A percentile compares a stretch with the other conserved stretches of the same genome.
Evolutionary conservation across 2,329 filamentous ascomycete species (phyloP).

Genomic region (Nothophoma quercina): DNA sequence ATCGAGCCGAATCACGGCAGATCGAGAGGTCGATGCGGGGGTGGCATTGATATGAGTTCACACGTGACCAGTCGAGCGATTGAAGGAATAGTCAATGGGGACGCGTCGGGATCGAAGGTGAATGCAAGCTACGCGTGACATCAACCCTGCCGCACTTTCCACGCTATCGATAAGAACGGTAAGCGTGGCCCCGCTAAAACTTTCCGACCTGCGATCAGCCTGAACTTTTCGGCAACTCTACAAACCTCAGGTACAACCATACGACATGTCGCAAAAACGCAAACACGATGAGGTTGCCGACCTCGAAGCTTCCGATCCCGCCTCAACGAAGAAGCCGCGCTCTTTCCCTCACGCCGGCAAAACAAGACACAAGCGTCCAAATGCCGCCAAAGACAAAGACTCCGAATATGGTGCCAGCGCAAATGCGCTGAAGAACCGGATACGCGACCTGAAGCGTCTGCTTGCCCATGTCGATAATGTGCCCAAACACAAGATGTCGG

Average conservation of each 20-base stretch:
- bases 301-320: slow-evolving; percentile 16
- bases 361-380: slow-evolving; percentile 27
- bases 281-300: slow-evolving; percentile 38
- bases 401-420: slow-evolving; percentile 48
- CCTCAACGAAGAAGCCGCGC: slow-evolving; percentile 36
- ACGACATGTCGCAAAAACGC: slow-evolving; percentile 47
- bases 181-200: slow-evolving; percentile 44
- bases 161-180: slow-evolving; percentile 4
- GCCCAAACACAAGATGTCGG: slow-evolving; percentile 61
- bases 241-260: slow-evolving; percentile 1
- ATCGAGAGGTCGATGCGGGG: background rate
- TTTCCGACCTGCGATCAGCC: slow-evolving; percentile 20
- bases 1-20: background rate
- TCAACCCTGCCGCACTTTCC: slow-evolving; percentile 11
- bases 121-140: slow-evolving; percentile 31
- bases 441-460: slow-evolving; percentile 72
- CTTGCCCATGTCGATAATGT: slow-evolving; percentile 65
- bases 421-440: slow-evolving; percentile 74
- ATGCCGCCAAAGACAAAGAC: slow-evolving; percentile 31
- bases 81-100: background rate
- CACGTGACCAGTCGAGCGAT: background rate
- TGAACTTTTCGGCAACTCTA: slow-evolving; percentile 16
- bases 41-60: background rate
- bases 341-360: slow-evolving; percentile 28
- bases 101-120: slow-evolving; percentile 11